These are phyloP conservation scores for Cucurbita moschata DNA, from an alignment of 306 rosid genomes.

Conservation along the genomic window DNA sequence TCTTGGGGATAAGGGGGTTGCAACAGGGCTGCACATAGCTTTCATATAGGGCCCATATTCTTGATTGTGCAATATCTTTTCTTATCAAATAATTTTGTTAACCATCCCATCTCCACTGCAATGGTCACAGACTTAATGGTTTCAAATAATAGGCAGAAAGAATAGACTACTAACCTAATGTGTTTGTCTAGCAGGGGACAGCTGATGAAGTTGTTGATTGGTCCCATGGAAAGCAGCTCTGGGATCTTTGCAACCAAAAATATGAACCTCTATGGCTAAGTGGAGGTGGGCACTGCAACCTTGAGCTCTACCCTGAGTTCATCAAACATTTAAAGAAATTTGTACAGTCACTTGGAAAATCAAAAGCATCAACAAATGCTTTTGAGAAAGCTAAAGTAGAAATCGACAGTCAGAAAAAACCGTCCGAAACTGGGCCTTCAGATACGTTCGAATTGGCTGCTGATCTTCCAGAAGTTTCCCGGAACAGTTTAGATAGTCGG, in stretches of 20 bases:
- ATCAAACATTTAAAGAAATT: conserved; percentile 88
- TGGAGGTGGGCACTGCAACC: conserved; percentile 90
- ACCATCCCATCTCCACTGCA: not conserved
- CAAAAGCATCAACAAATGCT: conserved; percentile 53
- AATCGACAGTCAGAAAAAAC: conserved; percentile 33
- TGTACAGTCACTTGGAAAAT: conserved; percentile 68
- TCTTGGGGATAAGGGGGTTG: not conserved
- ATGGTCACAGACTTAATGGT: not conserved
- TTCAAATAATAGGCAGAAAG: not conserved
- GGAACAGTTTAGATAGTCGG: conserved; percentile 97
- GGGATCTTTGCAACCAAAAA: conserved; percentile 79
- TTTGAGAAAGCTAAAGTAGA: conserved; percentile 27
- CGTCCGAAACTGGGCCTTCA: conserved; percentile 44
- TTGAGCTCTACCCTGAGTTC: conserved; percentile 86
- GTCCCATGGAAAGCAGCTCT: conserved; percentile 82
- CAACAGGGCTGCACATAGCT: not conserved
- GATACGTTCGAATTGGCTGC: conserved; percentile 32
- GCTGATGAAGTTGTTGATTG: conserved; percentile 89
- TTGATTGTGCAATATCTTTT: not conserved
- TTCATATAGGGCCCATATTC: not conserved
- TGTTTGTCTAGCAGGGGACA: conserved; percentile 47
- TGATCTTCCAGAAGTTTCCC: conserved; percentile 69
- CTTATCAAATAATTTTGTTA: not conserved
- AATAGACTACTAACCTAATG: not conserved
- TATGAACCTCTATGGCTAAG: conserved; percentile 84